Conservation (phyloP, 164 flowering plant genomes). For the Berberis thunbergii region DNA sequence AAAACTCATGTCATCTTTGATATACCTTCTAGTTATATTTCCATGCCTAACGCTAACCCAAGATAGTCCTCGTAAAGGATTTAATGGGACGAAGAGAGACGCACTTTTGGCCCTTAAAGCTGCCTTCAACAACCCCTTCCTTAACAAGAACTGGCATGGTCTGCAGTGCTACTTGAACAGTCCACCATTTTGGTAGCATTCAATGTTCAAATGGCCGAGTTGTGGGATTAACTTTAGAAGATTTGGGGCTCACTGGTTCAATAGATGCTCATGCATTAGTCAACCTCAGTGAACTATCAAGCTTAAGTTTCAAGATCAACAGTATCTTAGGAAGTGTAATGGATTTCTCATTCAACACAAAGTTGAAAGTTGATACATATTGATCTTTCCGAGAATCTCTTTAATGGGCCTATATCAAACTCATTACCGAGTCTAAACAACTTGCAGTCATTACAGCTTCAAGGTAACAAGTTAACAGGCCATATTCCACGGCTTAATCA, state of each 20-base stretch:
- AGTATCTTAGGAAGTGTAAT: conserved; percentile 25
- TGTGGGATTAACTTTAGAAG: conserved; percentile 22
- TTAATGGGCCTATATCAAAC: conserved; percentile 29
- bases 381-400: conserved; percentile 34
- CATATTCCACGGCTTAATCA: conserved; percentile 33
- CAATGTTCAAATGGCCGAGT: conserved; percentile 32
- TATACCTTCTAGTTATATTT: conserved; percentile 5
- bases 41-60: not conserved
- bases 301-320: conserved; percentile 38
- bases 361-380: conserved; percentile 26
- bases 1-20: not conserved
- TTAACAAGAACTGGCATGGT: conserved; percentile 34
- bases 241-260: conserved; percentile 28
- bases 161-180: conserved; percentile 19
- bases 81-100: conserved; percentile 21
- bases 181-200: conserved; percentile 30
- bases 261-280: conserved; percentile 21
- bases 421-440: conserved; percentile 20
- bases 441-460: conserved; percentile 34
- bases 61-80: conserved; percentile 1
- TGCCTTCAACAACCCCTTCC: conserved; percentile 25
- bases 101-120: conserved; percentile 32
- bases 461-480: conserved; percentile 33
- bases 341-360: conserved; percentile 32
- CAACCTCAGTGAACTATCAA: conserved; percentile 22